Conservation (phyloP, 768 basidiomycete genomes). For the Trametes punicea region DNA sequence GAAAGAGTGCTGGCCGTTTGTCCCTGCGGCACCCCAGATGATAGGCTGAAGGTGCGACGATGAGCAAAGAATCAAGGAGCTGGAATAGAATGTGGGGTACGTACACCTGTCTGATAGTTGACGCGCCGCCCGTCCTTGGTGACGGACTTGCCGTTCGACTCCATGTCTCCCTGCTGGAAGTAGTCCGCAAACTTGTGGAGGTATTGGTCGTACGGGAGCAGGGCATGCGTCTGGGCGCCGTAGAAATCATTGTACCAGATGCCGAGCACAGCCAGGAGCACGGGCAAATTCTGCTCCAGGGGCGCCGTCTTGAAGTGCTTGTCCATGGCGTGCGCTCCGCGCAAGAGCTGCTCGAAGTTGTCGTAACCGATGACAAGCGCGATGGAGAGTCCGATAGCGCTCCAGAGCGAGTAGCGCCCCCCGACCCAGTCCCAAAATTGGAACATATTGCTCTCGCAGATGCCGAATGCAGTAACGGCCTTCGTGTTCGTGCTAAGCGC, state of each 20-base stretch:
- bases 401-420: conserved; percentile 97
- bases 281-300: conserved; percentile 88
- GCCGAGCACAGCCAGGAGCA: conserved; percentile 83
- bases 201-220: conserved; percentile 98
- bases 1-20: conserved; percentile 99
- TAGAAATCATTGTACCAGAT: conserved; percentile 99
- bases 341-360: conserved; percentile 85
- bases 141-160: conserved; percentile 96
- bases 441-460: conserved; percentile 93
- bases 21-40: conserved; percentile 98
- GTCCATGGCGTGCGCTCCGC: conserved; percentile 97
- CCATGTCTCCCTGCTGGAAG: conserved; percentile 99
- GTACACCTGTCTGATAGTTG: conserved; percentile 92
- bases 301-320: conserved; percentile 90
- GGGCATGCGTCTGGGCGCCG: conserved; percentile 90
- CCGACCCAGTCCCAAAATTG: conserved; percentile 99
- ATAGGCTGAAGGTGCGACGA: conserved; percentile 60
- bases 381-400: conserved; percentile 95
- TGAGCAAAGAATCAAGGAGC: not conserved
- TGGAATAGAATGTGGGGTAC: conserved; percentile 26
- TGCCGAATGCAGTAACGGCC: conserved; percentile 92
- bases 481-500: conserved; percentile 95
- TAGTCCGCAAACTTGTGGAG: conserved; percentile 99
- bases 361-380: conserved; percentile 91
- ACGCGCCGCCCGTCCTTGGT: conserved; percentile 94